Conservation (phyloP, 306 rosid species). For the Rosa lucieae region DNA sequence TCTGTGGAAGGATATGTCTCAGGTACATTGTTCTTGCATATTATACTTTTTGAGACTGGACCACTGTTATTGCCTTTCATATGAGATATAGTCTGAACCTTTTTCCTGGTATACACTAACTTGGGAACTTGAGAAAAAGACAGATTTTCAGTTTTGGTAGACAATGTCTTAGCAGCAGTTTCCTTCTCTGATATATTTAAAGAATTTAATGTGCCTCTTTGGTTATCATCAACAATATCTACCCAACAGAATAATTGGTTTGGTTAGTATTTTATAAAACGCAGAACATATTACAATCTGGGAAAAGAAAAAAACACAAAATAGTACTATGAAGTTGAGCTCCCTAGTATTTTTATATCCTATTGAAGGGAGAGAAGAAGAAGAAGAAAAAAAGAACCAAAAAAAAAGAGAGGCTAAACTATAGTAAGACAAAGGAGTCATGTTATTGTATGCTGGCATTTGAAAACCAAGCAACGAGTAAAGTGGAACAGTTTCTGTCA, state of each 20-base stretch:
- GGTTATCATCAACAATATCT: conserved; percentile 25
- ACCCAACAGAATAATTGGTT: conserved; percentile 27
- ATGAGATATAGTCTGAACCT: conserved; percentile 29
- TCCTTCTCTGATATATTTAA: conserved; percentile 34
- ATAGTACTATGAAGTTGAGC: background rate
- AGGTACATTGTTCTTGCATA: conserved; percentile 27
- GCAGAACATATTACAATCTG: conserved; percentile 4
- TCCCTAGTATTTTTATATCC: conserved; percentile 5
- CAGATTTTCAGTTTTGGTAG: conserved; percentile 31
- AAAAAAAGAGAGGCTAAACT: background rate
- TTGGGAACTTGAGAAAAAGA: conserved; percentile 39
- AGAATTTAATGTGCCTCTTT: conserved; percentile 28
- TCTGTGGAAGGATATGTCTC: conserved; percentile 35
- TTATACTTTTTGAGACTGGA: conserved; percentile 34
- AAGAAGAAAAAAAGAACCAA: background rate
- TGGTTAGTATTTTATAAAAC: conserved; percentile 21
- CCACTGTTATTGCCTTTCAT: conserved; percentile 28
- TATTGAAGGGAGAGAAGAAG: background rate
- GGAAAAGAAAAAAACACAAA: background rate
- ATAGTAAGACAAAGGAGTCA: background rate
- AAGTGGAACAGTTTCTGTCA: conserved; percentile 4
- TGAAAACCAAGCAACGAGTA: conserved; percentile 17
- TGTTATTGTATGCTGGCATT: background rate
- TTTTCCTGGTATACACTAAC: conserved; percentile 56
- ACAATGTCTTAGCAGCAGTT: conserved; percentile 29